These are phyloP conservation scores for Solanum rostratum DNA, from an alignment of 257 asterid genomes.

Conservation along the genomic window DNA sequence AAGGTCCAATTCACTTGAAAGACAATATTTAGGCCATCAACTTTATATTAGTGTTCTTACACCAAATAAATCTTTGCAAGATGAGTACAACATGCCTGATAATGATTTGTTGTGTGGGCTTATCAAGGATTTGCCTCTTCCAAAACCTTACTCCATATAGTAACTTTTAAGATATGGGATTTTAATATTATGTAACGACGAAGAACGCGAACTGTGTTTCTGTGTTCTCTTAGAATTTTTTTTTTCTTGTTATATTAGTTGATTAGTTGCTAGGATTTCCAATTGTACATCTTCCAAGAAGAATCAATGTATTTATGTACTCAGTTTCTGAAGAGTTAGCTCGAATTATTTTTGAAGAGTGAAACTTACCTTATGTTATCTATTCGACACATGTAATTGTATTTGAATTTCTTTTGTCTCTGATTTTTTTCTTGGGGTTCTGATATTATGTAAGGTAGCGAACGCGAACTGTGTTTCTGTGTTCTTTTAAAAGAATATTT, in stretches of 20 bases:
- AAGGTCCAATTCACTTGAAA: neutral
- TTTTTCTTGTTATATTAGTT: neutral
- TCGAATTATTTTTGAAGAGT: neutral
- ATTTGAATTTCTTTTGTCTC: neutral
- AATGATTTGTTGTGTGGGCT: neutral
- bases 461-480: neutral
- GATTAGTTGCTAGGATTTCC: neutral
- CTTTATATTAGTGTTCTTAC: neutral
- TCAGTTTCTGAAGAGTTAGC: too few relatives aligned
- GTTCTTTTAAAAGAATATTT: neutral
- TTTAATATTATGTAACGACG: too few relatives aligned
- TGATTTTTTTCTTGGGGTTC: too few relatives aligned
- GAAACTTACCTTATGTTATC: too few relatives aligned
- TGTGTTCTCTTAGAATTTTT: neutral
- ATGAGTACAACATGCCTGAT: slow-evolving; percentile 1
- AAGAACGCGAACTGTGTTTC: neutral
- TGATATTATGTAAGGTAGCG: neutral
- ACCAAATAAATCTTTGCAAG: neutral
- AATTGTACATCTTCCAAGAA: neutral
- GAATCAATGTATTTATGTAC: neutral
- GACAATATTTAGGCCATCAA: neutral
- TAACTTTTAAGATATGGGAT: neutral
- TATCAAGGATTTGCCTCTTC: neutral
- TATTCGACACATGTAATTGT: too few relatives aligned
- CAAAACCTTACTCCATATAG: neutral